Percentiles rank a stretch among this genome's conserved stretches.
phyloP scores from a whole-genome alignment of 177 flowering plant genomes.

The Tripterygium wilfordii region DNA sequence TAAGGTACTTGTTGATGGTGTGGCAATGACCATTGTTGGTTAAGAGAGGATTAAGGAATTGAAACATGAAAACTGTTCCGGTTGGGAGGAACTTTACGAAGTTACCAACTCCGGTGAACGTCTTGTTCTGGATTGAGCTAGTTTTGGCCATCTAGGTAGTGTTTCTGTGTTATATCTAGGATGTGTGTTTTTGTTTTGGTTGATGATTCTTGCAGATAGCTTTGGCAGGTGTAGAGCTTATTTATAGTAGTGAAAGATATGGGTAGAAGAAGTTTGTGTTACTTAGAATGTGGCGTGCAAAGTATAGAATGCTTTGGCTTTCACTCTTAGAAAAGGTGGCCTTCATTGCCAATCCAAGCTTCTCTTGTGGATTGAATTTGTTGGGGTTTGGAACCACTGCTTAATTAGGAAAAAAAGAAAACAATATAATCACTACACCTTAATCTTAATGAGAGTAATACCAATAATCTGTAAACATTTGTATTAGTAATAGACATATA shows the following conservation, averaged over 20 bases:
- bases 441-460: too few species aligned
- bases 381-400: neutral
- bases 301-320: neutral
- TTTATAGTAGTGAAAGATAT: neutral
- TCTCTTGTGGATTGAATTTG: too few species aligned
- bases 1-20: constrained; percentile 50
- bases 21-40: constrained; percentile 74
- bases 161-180: neutral
- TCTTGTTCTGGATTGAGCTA: constrained; percentile 9
- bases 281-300: constrained; percentile 1
- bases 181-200: neutral
- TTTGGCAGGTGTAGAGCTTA: too few species aligned
- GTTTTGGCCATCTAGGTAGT: neutral
- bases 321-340: constrained; percentile 1
- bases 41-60: constrained; percentile 70
- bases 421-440: neutral
- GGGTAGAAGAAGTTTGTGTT: constrained; percentile 2
- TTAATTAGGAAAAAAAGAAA: neutral
- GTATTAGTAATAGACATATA: too few species aligned
- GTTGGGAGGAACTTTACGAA: constrained; percentile 81
- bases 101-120: constrained; percentile 53
- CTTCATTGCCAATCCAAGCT: neutral
- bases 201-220: too few species aligned
- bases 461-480: too few species aligned
- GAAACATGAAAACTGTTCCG: constrained; percentile 77